Evolutionary conservation across 306 rosid species (phyloP), one percentile per base, ranked within the genome.

Genomic region (Vicia sativa): DNA sequence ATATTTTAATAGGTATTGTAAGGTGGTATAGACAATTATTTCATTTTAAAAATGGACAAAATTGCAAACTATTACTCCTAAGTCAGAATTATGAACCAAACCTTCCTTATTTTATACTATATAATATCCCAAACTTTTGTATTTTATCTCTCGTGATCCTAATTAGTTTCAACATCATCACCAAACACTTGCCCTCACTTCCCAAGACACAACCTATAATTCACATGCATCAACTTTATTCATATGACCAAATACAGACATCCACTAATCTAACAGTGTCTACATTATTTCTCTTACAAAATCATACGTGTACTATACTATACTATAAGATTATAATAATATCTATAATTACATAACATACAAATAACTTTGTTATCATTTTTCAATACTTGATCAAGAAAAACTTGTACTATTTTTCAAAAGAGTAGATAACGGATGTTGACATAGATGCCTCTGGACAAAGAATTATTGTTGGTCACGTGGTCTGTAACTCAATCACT

Each of bases 351-450:
- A 38, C 31, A 60, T 54, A 64, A 43, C 62, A 28, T 74, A 46
- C 61, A 25, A 39, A 11, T 52, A 75, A 76, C 80, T 84, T 85
- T 38, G 18, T 81, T 74, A 67, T 80, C 87, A 71, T 86, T 78
- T 74, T 72, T 80, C 87, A 71, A 88, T 79, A 84, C 78, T 77
- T 82, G 89, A 84, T 82, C 87, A 79, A 67, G 79, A 68, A 65
- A 52, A 62, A 73, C 68, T 44, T 42, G 67, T 68, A 75, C 44
- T 39, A 26, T 65, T 65, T 56, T 74, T 37, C 72, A 76, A 65
- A 49, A 62, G 55, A 62, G 67, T 53, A 61, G 69, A 65, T 41
- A 52, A 72, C 74, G 58, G 74, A 64, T 76, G 68, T 46, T 48
- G 73, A 72, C 43, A 13, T 39, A 41, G 85, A 71, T 75, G 81